phyloP scores from a whole-genome alignment of 108 stramenopile genomes.

The Nannochloropsis granulata region DNA sequence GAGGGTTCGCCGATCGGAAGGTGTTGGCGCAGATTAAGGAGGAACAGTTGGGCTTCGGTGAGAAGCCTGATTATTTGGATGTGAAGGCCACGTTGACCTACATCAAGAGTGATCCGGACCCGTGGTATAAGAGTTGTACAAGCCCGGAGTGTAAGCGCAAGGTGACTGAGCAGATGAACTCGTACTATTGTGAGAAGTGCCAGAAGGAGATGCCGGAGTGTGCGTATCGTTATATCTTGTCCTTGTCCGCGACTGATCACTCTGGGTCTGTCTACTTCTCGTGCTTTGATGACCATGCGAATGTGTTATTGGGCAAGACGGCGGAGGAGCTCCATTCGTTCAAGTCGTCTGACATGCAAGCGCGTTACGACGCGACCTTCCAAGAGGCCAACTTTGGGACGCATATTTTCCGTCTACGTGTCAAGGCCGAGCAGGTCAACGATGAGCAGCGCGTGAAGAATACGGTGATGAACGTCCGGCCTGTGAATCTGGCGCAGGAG shows the following conservation, averaged over 20 bases:
- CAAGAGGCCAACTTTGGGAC: constrained; percentile 57
- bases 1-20: constrained; percentile 57
- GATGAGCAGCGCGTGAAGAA: constrained; percentile 73
- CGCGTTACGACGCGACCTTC: constrained; percentile 8
- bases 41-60: constrained; percentile 62
- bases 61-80: constrained; percentile 73
- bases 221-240: constrained; percentile 66
- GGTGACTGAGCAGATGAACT: constrained; percentile 1
- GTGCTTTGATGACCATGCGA: constrained; percentile 71
- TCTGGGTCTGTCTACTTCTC: constrained; percentile 58
- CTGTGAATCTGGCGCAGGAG: constrained; percentile 64
- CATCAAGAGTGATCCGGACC: constrained; percentile 75
- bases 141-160: constrained; percentile 48
- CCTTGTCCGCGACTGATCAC: constrained; percentile 52
- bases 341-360: constrained; percentile 13
- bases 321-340: constrained; percentile 57
- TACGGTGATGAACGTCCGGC: constrained; percentile 49
- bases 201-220: constrained; percentile 50
- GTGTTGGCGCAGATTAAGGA: constrained; percentile 56
- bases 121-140: constrained; percentile 88
- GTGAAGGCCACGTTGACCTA: constrained; percentile 77
- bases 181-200: not conserved
- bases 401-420: constrained; percentile 70
- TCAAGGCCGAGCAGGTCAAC: constrained; percentile 75
- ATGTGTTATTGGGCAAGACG: constrained; percentile 53